Evolutionary conservation across 2,329 filamentous ascomycete genomes (phyloP).

Genomic region (Tolypocladium nubicola): DNA sequence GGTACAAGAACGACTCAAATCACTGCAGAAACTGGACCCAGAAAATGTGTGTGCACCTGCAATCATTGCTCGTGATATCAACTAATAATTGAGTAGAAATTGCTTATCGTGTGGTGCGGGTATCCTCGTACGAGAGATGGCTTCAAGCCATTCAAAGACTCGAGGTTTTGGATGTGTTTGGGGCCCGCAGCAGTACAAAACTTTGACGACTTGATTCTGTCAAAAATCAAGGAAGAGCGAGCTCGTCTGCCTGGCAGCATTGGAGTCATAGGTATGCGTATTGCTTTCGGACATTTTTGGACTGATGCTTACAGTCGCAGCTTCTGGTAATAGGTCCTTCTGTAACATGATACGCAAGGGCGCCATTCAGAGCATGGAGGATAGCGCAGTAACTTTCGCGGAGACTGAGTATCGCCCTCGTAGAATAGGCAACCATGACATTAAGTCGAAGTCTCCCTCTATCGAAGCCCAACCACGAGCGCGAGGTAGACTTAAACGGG

Average conservation of each 20-base stretch:
- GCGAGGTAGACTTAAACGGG: too few species aligned
- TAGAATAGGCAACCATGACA: neutral
- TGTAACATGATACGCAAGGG: neutral
- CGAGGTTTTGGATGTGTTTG: conserved; percentile 1
- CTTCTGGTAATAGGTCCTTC: neutral
- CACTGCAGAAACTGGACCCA: conserved; percentile 1
- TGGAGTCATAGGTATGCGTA: conserved; percentile 1
- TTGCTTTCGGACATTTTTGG: too few species aligned
- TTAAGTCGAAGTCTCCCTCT: too few species aligned
- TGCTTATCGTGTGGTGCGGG: conserved; percentile 3
- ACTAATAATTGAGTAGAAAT: neutral
- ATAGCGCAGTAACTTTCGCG: neutral
- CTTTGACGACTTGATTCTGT: conserved; percentile 1
- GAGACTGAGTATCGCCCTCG: neutral
- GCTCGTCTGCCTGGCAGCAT: neutral
- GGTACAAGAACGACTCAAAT: neutral
- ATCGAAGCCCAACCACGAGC: too few species aligned
- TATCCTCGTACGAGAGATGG: neutral
- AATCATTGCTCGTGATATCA: neutral
- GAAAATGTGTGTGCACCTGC: neutral
- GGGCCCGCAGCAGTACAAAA: neutral
- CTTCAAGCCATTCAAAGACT: conserved; percentile 2
- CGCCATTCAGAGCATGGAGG: neutral
- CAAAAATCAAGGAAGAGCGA: conserved; percentile 1
- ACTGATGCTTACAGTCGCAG: neutral